A percentile compares a stretch with the other conserved stretches of the same genome.
Conservation (phyloP, 169 alveolate genomes). For the Plasmodium gaboni region DNA sequence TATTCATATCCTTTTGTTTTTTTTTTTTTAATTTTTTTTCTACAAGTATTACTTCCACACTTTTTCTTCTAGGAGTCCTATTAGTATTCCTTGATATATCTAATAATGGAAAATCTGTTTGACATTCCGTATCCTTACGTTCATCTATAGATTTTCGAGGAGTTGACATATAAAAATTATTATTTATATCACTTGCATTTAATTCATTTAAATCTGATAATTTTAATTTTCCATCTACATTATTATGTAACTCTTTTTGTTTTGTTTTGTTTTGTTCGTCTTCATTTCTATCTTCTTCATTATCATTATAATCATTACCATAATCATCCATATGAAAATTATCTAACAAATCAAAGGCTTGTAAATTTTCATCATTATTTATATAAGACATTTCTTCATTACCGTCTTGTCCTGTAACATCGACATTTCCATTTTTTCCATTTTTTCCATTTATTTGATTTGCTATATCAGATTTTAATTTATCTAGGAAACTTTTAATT, state of each 20-base stretch:
- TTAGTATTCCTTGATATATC: constrained; percentile 43
- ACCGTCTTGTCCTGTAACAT: neutral
- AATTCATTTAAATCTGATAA: constrained; percentile 21
- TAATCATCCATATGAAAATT: constrained; percentile 13
- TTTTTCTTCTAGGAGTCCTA: constrained; percentile 66
- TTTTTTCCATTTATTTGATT: constrained; percentile 6
- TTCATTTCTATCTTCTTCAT: neutral
- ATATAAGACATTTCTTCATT: constrained; percentile 9
- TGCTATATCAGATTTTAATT: neutral
- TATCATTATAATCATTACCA: constrained; percentile 5
- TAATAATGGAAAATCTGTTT: constrained; percentile 34
- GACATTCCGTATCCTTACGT: constrained; percentile 53
- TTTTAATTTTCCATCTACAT: constrained; percentile 1
- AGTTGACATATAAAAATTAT: neutral
- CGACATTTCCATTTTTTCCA: neutral
- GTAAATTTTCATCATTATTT: constrained; percentile 12
- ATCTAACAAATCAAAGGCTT: constrained; percentile 51
- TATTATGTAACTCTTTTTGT: neutral
- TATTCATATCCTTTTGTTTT: constrained; percentile 19
- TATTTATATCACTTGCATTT: neutral
- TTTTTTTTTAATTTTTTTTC: constrained; percentile 32
- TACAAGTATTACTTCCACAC: constrained; percentile 58
- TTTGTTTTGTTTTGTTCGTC: neutral
- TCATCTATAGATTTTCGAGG: constrained; percentile 21
- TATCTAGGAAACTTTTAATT: constrained; percentile 1